These are phyloP conservation scores for Cryphonectria nitschkei DNA, from an alignment of 2,329 filamentous ascomycete species.

Conservation along the genomic window DNA sequence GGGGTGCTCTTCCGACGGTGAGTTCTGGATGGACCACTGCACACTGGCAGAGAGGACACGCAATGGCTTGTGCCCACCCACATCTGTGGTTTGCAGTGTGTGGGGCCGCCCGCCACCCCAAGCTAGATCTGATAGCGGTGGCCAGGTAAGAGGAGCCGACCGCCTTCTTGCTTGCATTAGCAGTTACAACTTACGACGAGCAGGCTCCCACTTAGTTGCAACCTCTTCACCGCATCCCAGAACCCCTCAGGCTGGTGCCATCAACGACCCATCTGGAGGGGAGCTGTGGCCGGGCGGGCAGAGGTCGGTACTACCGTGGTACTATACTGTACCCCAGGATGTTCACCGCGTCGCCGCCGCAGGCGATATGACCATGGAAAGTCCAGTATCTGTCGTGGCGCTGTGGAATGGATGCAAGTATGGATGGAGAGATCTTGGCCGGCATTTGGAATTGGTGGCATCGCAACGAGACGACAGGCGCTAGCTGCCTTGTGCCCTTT, in stretches of 20 bases:
- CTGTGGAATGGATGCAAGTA: neutral
- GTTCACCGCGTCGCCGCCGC: neutral
- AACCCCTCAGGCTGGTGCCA: neutral
- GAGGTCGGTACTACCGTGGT: neutral
- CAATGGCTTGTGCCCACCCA: neutral
- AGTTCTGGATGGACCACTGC: neutral
- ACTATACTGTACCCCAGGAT: neutral
- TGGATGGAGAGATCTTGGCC: neutral
- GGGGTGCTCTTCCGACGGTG: neutral
- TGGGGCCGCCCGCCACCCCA: constrained; percentile 1
- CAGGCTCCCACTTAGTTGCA: constrained; percentile 18
- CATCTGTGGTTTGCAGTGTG: neutral
- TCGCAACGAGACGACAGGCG: neutral
- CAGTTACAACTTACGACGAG: neutral
- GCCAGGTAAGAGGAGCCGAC: constrained; percentile 14
- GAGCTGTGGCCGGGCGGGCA: neutral
- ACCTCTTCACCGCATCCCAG: constrained; percentile 30
- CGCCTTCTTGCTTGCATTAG: constrained; percentile 17
- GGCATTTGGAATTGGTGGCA: neutral
- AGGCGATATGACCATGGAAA: neutral
- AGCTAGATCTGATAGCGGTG: constrained; percentile 14
- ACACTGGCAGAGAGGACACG: neutral
- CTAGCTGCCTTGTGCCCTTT: neutral
- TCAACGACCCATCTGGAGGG: neutral
- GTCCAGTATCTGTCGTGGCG: neutral